Evolutionary conservation across 805 yeast genomes (phyloP).

Genomic region (Candida suzukii): DNA sequence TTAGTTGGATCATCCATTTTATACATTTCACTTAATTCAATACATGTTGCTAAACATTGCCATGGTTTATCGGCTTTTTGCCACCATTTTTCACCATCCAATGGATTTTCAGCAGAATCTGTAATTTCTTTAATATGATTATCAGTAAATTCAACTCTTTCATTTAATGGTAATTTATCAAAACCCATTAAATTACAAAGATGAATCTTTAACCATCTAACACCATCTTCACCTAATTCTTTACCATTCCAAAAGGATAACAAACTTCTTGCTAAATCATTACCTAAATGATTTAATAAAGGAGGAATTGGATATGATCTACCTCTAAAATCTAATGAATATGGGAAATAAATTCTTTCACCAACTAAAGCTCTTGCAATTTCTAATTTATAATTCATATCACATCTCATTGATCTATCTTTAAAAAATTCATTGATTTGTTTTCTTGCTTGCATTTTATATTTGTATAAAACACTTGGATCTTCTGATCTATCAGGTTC

Average conservation of each 20-base stretch:
- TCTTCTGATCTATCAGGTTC: constrained; percentile 60
- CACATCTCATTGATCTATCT: constrained; percentile 84
- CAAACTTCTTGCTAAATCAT: constrained; percentile 68
- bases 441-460: constrained; percentile 55
- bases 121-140: constrained; percentile 46
- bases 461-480: constrained; percentile 61
- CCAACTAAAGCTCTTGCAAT: constrained; percentile 91
- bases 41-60: constrained; percentile 70
- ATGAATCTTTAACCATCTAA: constrained; percentile 72
- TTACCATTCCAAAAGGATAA: constrained; percentile 74
- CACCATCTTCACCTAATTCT: constrained; percentile 54
- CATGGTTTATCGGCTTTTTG: constrained; percentile 71
- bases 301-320: constrained; percentile 80
- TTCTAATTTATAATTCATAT: constrained; percentile 86
- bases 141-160: constrained; percentile 54
- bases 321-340: constrained; percentile 76
- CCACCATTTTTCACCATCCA: constrained; percentile 59
- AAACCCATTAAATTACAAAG: constrained; percentile 67
- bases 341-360: constrained; percentile 72
- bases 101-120: constrained; percentile 59
- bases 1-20: constrained; percentile 57
- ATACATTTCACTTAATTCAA: constrained; percentile 57
- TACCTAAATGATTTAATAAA: constrained; percentile 74
- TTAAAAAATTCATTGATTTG: constrained; percentile 55
- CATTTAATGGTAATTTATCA: constrained; percentile 63